Evolutionary conservation across 257 asterid genomes (phyloP), one percentile per base, ranked within the genome.

Genomic region (Forsythia viridissima): DNA sequence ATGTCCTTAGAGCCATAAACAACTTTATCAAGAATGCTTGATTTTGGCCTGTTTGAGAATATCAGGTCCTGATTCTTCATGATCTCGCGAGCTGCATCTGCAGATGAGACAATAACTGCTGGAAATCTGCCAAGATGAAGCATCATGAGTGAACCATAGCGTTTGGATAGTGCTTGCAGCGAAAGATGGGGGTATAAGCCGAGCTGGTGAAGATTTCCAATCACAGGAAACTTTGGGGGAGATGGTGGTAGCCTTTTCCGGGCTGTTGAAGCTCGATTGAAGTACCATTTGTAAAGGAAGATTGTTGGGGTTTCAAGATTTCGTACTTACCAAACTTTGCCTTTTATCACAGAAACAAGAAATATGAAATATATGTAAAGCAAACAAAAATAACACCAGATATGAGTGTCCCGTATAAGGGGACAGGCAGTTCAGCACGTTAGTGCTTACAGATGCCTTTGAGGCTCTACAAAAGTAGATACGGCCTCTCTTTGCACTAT

Each of bases 131-230:
- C 91, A 0, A 91, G 68, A 30, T 80, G 89, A 11, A 89, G 89
- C 5, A 84, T 74, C 85, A 91, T 86, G 8, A 86, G 80, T 2
- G 67, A 86, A 18, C 93, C 92, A 70, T 88, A 66, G 38, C 40
- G 82, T 36, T 70, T 6, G 2, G 89, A 82, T 10, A 90, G 42
- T 0, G 82, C 59, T 30, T 79, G 80, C 70, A 90, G 81, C 0
- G 87, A 82, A 21, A 89, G 87, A 37, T 87, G 86, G 4, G 94
- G 86, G 12, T n/a, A n/a, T 5, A 4, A 2, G 18, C 91, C 91
- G 0, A 85, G 81, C 48, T 83, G 91, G 82, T 85, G 87, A 30
- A 86, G 65, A 30, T 88, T 82, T 0, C 92, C 91, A n/a, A 85
- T 71, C 0, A 88, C 11, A 5, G 92, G 92, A 13, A 88, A 87